Conservation (phyloP, 257 asterid species). For the Plantago ovata region DNA sequence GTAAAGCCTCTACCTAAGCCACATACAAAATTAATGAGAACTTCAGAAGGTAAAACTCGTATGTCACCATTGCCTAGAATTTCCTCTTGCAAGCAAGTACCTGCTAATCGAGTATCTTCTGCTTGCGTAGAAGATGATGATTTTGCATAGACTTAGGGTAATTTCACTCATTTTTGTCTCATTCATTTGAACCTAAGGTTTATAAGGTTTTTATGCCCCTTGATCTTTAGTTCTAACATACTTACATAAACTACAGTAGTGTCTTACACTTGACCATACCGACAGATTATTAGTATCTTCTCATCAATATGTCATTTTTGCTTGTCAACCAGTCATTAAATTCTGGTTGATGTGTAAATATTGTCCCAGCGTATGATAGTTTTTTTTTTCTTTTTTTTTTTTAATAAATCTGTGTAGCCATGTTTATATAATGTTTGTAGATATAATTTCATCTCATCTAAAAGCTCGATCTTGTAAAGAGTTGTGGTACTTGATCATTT, state of each 20-base stretch:
- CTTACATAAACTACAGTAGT: not conserved
- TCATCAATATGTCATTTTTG: constrained; percentile 9
- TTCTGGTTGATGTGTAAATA: constrained; percentile 18
- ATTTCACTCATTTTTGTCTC: constrained; percentile 3
- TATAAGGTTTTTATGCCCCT: constrained; percentile 6
- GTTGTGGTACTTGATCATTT: no score
- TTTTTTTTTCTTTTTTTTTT: no score
- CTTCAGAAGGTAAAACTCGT: constrained; percentile 39
- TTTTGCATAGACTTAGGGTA: constrained; percentile 43
- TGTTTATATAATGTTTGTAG: no score
- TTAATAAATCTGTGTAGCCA: no score
- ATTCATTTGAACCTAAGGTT: not conserved
- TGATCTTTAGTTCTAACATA: constrained; percentile 2
- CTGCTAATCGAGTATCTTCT: constrained; percentile 44
- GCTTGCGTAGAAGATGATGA: constrained; percentile 49
- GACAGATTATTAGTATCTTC: constrained; percentile 7
- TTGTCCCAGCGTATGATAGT: not conserved
- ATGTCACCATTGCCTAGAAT: constrained; percentile 25
- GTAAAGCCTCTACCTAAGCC: constrained; percentile 45
- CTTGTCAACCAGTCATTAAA: constrained; percentile 9
- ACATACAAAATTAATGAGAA: constrained; percentile 38
- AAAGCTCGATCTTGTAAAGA: no score
- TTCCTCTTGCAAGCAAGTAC: constrained; percentile 33
- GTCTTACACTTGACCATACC: not conserved
- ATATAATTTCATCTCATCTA: no score